Evolutionary conservation across 2,329 filamentous ascomycete genomes (phyloP).

Genomic region (Aureobasidium zeae): DNA sequence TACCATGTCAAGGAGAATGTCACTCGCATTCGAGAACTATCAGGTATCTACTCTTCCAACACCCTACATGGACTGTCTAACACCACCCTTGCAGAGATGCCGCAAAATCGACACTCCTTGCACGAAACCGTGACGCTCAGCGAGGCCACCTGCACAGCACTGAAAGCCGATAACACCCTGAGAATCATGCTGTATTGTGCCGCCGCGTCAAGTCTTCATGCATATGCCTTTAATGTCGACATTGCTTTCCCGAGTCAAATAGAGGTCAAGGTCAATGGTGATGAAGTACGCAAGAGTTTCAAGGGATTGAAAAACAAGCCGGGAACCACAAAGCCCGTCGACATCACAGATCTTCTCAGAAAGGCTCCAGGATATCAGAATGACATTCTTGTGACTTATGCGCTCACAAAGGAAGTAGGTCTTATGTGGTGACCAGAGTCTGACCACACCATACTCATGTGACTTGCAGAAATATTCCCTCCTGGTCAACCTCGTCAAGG

Average conservation of each 20-base stretch:
- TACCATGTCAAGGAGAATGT: slow-evolving; percentile 61
- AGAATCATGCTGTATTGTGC: slow-evolving; percentile 80
- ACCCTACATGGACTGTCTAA: slow-evolving; percentile 28
- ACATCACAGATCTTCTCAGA: slow-evolving; percentile 71
- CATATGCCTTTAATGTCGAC: slow-evolving; percentile 50
- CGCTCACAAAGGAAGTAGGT: slow-evolving; percentile 70
- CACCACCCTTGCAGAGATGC: slow-evolving; percentile 41
- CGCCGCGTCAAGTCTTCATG: slow-evolving; percentile 39
- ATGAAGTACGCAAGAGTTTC: slow-evolving; percentile 84
- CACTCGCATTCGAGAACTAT: slow-evolving; percentile 57
- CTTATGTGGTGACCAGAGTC: no score
- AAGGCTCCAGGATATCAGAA: slow-evolving; percentile 65
- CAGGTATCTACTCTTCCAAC: slow-evolving; percentile 48
- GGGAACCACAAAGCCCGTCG: slow-evolving; percentile 84
- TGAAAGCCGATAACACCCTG: slow-evolving; percentile 52
- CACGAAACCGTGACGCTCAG: slow-evolving; percentile 51
- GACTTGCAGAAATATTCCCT: slow-evolving; percentile 32
- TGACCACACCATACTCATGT: slow-evolving; percentile 1
- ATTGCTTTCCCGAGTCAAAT: slow-evolving; percentile 87
- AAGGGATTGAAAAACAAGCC: slow-evolving; percentile 93
- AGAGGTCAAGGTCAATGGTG: slow-evolving; percentile 81
- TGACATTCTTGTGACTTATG: slow-evolving; percentile 77
- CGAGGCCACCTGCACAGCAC: slow-evolving; percentile 43
- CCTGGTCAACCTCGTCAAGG: slow-evolving; percentile 65
- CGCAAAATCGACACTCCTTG: slow-evolving; percentile 49